phyloP scores from a whole-genome alignment of 2,329 filamentous ascomycete genomes.

The Nigrospora oryzae region DNA sequence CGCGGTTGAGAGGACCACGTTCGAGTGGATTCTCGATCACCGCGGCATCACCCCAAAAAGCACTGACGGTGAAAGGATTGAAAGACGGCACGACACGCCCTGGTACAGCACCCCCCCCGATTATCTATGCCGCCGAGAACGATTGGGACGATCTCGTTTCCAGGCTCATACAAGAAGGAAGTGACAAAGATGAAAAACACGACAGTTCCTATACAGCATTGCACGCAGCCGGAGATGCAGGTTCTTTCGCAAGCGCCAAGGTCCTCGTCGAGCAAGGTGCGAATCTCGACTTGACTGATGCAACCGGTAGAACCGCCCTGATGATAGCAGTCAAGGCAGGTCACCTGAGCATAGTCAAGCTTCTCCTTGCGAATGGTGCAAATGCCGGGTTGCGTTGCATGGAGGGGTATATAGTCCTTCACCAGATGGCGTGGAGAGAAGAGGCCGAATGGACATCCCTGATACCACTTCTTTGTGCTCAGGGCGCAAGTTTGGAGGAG shows the following conservation, averaged over 20 bases:
- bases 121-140: background rate
- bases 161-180: background rate
- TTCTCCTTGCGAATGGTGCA: background rate
- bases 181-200: background rate
- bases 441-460: background rate
- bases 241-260: background rate
- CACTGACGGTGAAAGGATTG: no score
- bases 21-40: background rate
- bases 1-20: background rate
- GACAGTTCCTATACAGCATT: background rate
- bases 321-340: background rate
- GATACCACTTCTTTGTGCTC: background rate
- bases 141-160: background rate
- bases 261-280: background rate
- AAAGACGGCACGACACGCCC: no score
- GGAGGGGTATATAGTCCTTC: background rate
- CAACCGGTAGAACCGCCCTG: background rate
- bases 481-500: background rate
- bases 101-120: background rate
- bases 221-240: background rate
- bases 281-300: background rate
- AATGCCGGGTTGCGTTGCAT: background rate
- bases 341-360: background rate
- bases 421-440: background rate
- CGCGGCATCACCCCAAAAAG: no score